Conservation (phyloP, 176 grass and related monocot species). For the Chrysopogon serrulatus region DNA sequence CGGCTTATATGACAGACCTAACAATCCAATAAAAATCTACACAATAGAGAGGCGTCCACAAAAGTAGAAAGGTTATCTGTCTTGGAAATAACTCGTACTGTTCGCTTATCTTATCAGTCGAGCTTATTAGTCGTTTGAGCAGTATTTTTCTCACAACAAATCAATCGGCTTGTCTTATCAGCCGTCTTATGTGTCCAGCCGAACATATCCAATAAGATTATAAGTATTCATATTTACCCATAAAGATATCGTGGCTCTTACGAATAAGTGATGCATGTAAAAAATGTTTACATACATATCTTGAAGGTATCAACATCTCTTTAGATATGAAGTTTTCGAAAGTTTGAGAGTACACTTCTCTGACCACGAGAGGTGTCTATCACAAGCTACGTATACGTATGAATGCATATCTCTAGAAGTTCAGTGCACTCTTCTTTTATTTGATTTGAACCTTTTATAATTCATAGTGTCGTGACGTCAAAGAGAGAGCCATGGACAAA, state of each 20-base stretch:
- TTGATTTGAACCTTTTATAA: not conserved
- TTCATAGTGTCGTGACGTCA: not conserved
- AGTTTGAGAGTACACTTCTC: not conserved
- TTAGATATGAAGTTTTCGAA: not conserved
- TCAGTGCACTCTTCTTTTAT: not conserved
- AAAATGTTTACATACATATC: not conserved
- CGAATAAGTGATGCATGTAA: not conserved
- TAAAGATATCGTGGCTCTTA: not conserved
- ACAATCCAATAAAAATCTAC: too few species aligned
- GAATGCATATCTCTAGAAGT: not conserved
- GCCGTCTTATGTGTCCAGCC: too few species aligned
- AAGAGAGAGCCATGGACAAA: fast-evolving
- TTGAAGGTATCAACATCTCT: not conserved
- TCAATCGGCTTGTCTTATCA: too few species aligned
- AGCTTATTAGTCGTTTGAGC: too few species aligned
- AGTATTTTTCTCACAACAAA: too few species aligned
- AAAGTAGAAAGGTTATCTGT: not conserved
- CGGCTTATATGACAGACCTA: too few species aligned
- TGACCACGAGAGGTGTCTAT: not conserved
- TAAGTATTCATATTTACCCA: not conserved
- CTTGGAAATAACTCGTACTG: too few species aligned
- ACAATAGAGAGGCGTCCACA: not conserved
- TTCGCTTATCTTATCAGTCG: too few species aligned
- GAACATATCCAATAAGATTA: too few species aligned
- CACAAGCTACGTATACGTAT: not conserved